Evolutionary conservation across 2,329 filamentous ascomycete species (phyloP), one percentile per base, ranked within the genome.

Genomic region (Fusarium armeniacum): DNA sequence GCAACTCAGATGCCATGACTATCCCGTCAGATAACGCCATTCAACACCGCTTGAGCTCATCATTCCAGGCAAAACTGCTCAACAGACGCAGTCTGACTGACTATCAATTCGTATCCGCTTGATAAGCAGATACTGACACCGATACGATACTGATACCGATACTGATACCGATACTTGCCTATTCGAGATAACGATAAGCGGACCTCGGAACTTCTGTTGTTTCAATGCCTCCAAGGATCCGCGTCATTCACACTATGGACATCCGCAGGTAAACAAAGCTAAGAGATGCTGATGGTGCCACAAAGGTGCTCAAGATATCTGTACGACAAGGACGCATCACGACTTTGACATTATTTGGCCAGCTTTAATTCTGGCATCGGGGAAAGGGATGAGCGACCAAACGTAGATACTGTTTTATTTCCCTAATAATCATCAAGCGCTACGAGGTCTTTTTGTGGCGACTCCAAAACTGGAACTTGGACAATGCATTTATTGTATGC

Each of bases 21-120:
- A 70, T 73, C 70, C 73, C 33, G 51, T 72, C 71, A 61, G 73
- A 75, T 75, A 75, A 75, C 73, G 69, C 73, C 73, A 75, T 75
- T 61, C 64, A 52, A 40, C 49, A 47, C 61, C 55, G 49, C 57
- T 69, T 65, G 54, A 56, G 62, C 64, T 75, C 73, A 75, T 75
- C 73, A 75, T 75, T 65, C 71, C 59, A 58, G 47, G 18, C 58
- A 32, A 22, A 35, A 36, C 16, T 52, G 22, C 51, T 69, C 66
- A 67, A 54, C 43, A 63, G 38, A 55, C 51, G 18, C 49, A 33
- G 40, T 16, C 22, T 44, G 32, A 26, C 16, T 38, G 36, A 26
- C 30, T 44, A 58, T 66, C 55, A 61, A 50, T 49, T 40, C 32
- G 44, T 60, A 30, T 61, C 47, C 35, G 33, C 33, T 43, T 46